Evolutionary conservation across 441 rosid species (phyloP), one percentile per base, ranked within the genome.

Genomic region (Populus hybrid): DNA sequence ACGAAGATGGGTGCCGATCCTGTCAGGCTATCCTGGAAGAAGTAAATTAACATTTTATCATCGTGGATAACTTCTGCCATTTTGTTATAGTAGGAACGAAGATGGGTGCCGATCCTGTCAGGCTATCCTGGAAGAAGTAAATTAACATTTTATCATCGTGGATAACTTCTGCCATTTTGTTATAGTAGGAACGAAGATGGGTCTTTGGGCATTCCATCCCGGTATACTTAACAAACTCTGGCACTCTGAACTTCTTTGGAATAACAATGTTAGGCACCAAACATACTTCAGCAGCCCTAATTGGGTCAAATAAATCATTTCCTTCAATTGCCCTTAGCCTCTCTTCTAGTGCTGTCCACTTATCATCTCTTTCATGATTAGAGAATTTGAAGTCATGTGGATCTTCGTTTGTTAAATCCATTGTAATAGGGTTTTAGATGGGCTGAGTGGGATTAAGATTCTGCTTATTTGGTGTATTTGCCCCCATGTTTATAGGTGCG

Each of bases 401-500:
- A 16, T 50, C n/a, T 8, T 50, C 2, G 0, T 5, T 18, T 50
- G 59, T 50, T 1, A 50, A 1, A 50, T 50, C 59, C 3, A 50
- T 16, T 6, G n/a, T 50, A 5, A 50, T 1, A 5, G 8, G n/a
- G 8, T 16, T 50, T 16, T 5, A n/a, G n/a, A 50, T 16, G 1
- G n/a, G 59, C 7, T 8, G 0, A 16, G n/a, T 1, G 1, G n/a
- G 19, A 16, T 16, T 6, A 1, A 1, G 28, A 28, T 28, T 2
- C 0, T 16, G 59, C 8, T 16, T 16, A 1, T 16, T 16, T 1
- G 59, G n/a, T 1, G n/a, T 16, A 5, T 18, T 16, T 50, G 3
- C 7, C 59, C 59, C 0, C 0, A 4, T 0, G 0, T 5, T 16
- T 0, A 1, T 0, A 5, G 59, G 59, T 50, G 59, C 3, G 0